phyloP scores from a whole-genome alignment of 352 stramenopile species.

The Phytophthora podocarpi region DNA sequence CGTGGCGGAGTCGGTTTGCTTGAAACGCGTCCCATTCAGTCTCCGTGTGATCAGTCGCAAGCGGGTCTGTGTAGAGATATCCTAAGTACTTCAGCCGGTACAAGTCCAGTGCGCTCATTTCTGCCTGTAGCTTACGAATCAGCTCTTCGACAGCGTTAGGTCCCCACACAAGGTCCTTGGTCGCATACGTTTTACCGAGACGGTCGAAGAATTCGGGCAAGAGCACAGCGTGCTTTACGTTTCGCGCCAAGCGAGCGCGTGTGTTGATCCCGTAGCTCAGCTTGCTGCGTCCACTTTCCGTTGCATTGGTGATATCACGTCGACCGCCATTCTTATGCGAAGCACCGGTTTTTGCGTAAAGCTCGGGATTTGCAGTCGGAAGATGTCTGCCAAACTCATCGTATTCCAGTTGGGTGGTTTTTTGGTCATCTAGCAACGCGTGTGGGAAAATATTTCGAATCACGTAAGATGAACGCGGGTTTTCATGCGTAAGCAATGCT shows the following conservation, averaged over 20 bases:
- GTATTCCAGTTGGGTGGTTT: slow-evolving; percentile 75
- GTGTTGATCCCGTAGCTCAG: slow-evolving; percentile 80
- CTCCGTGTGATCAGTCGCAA: slow-evolving; percentile 62
- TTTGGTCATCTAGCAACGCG: slow-evolving; percentile 79
- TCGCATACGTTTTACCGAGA: slow-evolving; percentile 70
- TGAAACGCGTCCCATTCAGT: slow-evolving; percentile 49
- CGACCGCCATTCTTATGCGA: slow-evolving; percentile 54
- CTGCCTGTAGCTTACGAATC: slow-evolving; percentile 67
- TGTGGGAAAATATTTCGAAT: slow-evolving; percentile 88
- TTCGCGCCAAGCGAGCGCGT: slow-evolving; percentile 68
- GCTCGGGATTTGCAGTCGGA: slow-evolving; percentile 55
- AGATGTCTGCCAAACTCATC: slow-evolving; percentile 84
- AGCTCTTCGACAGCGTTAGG: slow-evolving; percentile 75
- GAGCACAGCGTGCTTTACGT: slow-evolving; percentile 81
- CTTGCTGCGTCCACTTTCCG: slow-evolving; percentile 72
- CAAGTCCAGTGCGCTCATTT: slow-evolving; percentile 78
- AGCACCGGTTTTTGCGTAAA: slow-evolving; percentile 44
- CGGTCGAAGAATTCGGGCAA: slow-evolving; percentile 89
- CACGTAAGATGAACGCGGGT: slow-evolving; percentile 79
- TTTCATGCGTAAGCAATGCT: slow-evolving; percentile 85
- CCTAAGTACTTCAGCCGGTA: slow-evolving; percentile 82
- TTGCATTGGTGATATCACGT: slow-evolving; percentile 66
- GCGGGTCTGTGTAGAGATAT: slow-evolving; percentile 81
- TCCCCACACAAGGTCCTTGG: slow-evolving; percentile 87
- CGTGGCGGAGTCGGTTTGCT: slow-evolving; percentile 24